These are phyloP conservation scores for Syncephalastrum monosporum DNA, from an alignment of 371 early-diverging fungal genomes.

Conservation along the genomic window DNA sequence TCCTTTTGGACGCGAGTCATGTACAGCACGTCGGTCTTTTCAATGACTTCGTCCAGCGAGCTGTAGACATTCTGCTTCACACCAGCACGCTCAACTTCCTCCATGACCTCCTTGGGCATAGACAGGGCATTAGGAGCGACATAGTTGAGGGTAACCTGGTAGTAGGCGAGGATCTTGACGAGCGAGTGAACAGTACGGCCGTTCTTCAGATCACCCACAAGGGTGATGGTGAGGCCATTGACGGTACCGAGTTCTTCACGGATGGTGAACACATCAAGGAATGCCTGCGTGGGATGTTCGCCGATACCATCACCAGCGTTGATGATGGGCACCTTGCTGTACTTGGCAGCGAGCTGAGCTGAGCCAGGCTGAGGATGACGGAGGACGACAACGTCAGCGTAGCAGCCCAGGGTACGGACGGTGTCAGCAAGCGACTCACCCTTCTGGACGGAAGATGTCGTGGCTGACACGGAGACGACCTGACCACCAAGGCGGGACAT, in stretches of 20 bases:
- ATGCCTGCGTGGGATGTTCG: slow-evolving; percentile 98
- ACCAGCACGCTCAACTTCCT: slow-evolving; percentile 67
- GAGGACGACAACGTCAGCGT: slow-evolving; percentile 89
- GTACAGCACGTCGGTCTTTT: slow-evolving; percentile 91
- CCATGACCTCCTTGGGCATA: slow-evolving; percentile 88
- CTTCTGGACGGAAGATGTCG: slow-evolving; percentile 89
- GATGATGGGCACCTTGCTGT: slow-evolving; percentile 88
- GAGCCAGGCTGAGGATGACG: slow-evolving; percentile 93
- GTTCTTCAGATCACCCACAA: slow-evolving; percentile 96
- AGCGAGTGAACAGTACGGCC: slow-evolving; percentile 97
- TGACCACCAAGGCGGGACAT: slow-evolving; percentile 93
- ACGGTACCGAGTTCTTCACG: slow-evolving; percentile 95
- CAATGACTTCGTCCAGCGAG: slow-evolving; percentile 78
- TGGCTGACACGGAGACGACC: slow-evolving; percentile 81
- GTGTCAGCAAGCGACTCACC: slow-evolving; percentile 95
- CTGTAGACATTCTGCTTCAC: slow-evolving; percentile 71
- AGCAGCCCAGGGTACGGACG: slow-evolving; percentile 89
- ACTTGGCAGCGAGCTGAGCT: slow-evolving; percentile 82
- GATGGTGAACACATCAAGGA: slow-evolving; percentile 94
- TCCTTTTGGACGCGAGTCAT: slow-evolving; percentile 97
- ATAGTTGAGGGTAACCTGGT: slow-evolving; percentile 91
- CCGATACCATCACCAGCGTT: slow-evolving; percentile 97
- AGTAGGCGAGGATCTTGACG: slow-evolving; percentile 87
- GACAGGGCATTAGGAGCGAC: slow-evolving; percentile 81
- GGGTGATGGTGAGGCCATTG: slow-evolving; percentile 91